Evolutionary conservation across 1,139 yeast species (phyloP).

Genomic region (Pneumocystis canis): DNA sequence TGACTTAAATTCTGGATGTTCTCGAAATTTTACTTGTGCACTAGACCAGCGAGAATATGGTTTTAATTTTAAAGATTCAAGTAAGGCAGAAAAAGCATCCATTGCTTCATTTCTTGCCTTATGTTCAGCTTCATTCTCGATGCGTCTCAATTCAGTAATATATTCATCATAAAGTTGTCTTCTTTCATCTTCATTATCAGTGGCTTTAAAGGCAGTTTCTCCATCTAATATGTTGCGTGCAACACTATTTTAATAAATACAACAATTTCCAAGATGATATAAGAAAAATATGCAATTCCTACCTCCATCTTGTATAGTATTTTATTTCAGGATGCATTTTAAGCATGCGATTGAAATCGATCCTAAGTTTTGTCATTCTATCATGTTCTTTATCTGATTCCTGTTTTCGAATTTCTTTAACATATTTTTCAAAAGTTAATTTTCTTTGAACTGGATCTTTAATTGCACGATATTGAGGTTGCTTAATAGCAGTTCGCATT

Average conservation of each 20-base stretch:
- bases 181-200: constrained; percentile 40
- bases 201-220: constrained; percentile 47
- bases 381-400: constrained; percentile 41
- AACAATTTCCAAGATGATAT: not conserved
- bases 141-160: constrained; percentile 30
- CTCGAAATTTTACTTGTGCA: constrained; percentile 28
- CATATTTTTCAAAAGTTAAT: constrained; percentile 48
- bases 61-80: constrained; percentile 25
- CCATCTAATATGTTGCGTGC: constrained; percentile 29
- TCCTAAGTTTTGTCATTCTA: constrained; percentile 40
- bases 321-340: constrained; percentile 27
- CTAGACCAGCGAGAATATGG: constrained; percentile 32
- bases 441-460: constrained; percentile 48
- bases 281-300: not conserved
- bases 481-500: constrained; percentile 42
- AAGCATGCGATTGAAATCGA: constrained; percentile 39
- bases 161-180: constrained; percentile 39
- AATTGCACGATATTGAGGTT: constrained; percentile 58
- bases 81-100: constrained; percentile 16
- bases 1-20: constrained; percentile 42
- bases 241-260: constrained; percentile 5
- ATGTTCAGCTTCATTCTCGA: constrained; percentile 19
- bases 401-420: constrained; percentile 40
- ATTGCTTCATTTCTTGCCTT: constrained; percentile 16
- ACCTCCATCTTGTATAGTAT: constrained; percentile 51